Base-by-base conservation (phyloP, 1,284 basidiomycete species). In the Melanopsichium pennsylvanicum region DNA sequence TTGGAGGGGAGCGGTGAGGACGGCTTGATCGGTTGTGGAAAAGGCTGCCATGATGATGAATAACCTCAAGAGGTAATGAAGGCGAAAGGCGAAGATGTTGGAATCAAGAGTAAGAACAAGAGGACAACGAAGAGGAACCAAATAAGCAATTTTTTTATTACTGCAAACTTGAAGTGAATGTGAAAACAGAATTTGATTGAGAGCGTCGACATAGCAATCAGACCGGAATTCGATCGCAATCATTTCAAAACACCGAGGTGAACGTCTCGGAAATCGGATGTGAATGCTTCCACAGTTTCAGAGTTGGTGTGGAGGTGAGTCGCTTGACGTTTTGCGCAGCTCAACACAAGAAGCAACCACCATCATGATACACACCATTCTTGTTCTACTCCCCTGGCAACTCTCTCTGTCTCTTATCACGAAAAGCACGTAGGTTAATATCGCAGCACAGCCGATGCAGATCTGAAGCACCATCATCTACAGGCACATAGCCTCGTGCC, bases 1-100 rank as follows among this genome's bases (percentile, higher is more conserved):
- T 48, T 66, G 55, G 39, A 76, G 66, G 3, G 58, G 54, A 3
- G 74, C 68, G 27, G 66, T 72, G 40, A 80, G 55, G 21, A 80
- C 71, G 10, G 76, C 78, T 16, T 71, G 68, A 46, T 80, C 78
- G 5, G 78, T 70, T 3, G 76, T 60, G 56, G 70, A 74, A 57
- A 80, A 70, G 12, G 63, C 67, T 15, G 71, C 61, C 67, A 70
- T 70, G 12, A 3, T 42, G 27, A 29, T 13, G 13, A 31, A 13
- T 31, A 34, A n/a, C n/a, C 11, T 34, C 8, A 8, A 29, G 27
- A 29, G 27, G 13, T n/a, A n/a, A n/a, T n/a, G n/a, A n/a, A n/a
- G n/a, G n/a, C n/a, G n/a, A n/a, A n/a, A n/a, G n/a, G n/a, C n/a
- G 5, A n/a, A n/a, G 32, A 34, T 34, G 32, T 12, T 34, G 32